A percentile compares a stretch with the other conserved stretches of the same genome.
Evolutionary conservation across 2,329 filamentous ascomycete genomes (phyloP).

Genomic region (Arthrobotrys musiformis): DNA sequence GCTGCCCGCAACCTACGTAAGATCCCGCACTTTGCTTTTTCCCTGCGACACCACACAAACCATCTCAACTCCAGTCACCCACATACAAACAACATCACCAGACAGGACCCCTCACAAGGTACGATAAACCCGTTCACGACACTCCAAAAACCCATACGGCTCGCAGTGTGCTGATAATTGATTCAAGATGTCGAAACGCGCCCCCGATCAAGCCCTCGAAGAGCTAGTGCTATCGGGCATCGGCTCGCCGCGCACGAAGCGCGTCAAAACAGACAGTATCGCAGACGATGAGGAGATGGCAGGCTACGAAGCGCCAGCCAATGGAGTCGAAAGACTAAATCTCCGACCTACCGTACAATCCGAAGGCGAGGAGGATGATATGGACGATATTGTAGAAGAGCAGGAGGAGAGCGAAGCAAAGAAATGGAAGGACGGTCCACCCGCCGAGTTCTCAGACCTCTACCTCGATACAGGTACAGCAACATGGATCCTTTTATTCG

Average conservation of each 20-base stretch:
- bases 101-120: constrained; percentile 18
- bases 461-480: constrained; percentile 88
- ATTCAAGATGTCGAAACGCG: constrained; percentile 49
- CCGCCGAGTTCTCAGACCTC: constrained; percentile 90
- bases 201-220: constrained; percentile 48
- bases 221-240: constrained; percentile 53
- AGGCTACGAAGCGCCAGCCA: constrained; percentile 60
- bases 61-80: constrained; percentile 46
- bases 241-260: constrained; percentile 47
- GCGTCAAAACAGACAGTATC: constrained; percentile 55
- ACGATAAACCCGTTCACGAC: constrained; percentile 1
- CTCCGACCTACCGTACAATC: constrained; percentile 53
- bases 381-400: constrained; percentile 54
- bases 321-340: constrained; percentile 55
- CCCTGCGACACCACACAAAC: constrained; percentile 22
- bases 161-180: background rate
- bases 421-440: constrained; percentile 61
- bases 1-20: constrained; percentile 33
- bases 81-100: constrained; percentile 38
- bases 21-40: constrained; percentile 56
- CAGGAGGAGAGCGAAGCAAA: constrained; percentile 61
- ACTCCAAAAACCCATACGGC: background rate
- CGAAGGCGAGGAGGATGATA: constrained; percentile 57
- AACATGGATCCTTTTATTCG: constrained; percentile 15
- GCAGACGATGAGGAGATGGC: constrained; percentile 60